Conservation (phyloP, 1,284 basidiomycete genomes). For the Rhodotorula glutinis region DNA sequence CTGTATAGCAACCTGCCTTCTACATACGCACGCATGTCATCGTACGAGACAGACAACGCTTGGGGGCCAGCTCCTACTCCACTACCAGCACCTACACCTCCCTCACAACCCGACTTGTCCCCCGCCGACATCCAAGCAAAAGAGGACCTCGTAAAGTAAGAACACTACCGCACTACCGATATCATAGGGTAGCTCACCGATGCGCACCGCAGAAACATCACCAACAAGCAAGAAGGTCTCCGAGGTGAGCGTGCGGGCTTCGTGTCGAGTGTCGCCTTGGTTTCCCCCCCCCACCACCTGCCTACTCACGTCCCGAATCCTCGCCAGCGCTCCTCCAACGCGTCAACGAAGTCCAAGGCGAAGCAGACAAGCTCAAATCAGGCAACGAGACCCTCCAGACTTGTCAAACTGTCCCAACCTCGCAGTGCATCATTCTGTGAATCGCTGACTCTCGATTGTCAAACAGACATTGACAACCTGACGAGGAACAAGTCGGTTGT, state of each 20-base stretch:
- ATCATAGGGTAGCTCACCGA: not conserved
- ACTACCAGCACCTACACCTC: conserved; percentile 1
- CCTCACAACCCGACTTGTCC: conserved; percentile 2
- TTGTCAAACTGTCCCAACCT: too few relatives aligned
- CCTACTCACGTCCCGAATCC: not conserved
- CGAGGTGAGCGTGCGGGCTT: conserved; percentile 16
- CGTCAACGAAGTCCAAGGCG: conserved; percentile 65
- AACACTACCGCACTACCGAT: not conserved
- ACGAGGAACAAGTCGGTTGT: conserved; percentile 53
- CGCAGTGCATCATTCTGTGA: too few relatives aligned
- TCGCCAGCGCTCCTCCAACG: conserved; percentile 62
- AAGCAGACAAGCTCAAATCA: conserved; percentile 69
- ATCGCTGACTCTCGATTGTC: not conserved
- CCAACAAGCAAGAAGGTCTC: conserved; percentile 31
- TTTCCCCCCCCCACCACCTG: not conserved
- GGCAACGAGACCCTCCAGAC: conserved; percentile 77
- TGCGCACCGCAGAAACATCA: conserved; percentile 19
- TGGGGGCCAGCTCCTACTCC: conserved; percentile 22
- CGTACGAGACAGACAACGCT: conserved; percentile 26
- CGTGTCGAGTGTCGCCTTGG: not conserved
- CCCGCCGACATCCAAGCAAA: conserved; percentile 28
- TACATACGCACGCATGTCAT: too few relatives aligned
- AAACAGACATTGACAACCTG: conserved; percentile 68
- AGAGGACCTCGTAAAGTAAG: conserved; percentile 27
- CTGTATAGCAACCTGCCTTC: too few relatives aligned